Conservation (phyloP, 2,329 filamentous ascomycete species). For the Ceratocystiopsis minuta region DNA sequence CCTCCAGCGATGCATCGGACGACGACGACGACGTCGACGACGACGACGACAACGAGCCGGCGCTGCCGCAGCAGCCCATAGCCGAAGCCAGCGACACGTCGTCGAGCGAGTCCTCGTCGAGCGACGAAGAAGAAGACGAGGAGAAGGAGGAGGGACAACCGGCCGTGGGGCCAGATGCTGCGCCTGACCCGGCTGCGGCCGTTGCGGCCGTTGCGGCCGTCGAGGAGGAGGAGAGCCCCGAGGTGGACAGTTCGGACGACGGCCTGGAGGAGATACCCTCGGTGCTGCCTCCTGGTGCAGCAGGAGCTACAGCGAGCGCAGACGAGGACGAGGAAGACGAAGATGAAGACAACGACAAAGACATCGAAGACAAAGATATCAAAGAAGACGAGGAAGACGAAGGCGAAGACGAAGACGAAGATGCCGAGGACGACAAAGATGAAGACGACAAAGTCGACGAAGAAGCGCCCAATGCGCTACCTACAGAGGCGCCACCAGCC, state of each 20-base stretch:
- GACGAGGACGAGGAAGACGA: background rate
- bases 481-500: too few species aligned
- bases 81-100: background rate
- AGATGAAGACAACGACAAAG: background rate
- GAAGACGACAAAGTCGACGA: too few species aligned
- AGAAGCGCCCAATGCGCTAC: too few species aligned
- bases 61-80: too few species aligned
- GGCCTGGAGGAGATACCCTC: conserved; percentile 5
- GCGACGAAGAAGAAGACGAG: background rate
- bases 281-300: too few species aligned
- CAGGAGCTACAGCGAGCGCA: background rate
- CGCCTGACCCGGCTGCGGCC: background rate
- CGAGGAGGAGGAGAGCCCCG: background rate
- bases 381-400: too few species aligned
- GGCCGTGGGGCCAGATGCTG: background rate
- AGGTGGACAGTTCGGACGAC: conserved; percentile 4
- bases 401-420: too few species aligned
- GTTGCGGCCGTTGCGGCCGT: background rate
- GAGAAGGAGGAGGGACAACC: background rate
- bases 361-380: background rate
- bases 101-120: background rate
- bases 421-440: too few species aligned
- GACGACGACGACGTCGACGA: background rate
- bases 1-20: background rate
- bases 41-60: background rate